Base-by-base conservation (phyloP, 306 rosid genomes). In the Cucurbita argyrosperma region DNA sequence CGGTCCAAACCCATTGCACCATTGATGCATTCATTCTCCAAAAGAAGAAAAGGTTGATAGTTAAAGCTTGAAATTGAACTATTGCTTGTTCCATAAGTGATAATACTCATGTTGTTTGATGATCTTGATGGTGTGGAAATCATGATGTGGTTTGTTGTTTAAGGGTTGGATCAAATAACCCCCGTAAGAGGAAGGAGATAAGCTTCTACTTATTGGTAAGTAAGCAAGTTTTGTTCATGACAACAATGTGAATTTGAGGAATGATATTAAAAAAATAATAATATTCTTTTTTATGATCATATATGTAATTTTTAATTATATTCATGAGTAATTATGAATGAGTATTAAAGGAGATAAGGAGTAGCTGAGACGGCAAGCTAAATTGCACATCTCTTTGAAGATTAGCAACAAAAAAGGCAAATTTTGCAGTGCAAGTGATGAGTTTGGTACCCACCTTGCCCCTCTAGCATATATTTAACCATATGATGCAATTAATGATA, bases 1-100 rank as follows among this genome's bases (percentile, higher is more conserved):
- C 0, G 98, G 98, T 81, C 98, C 98, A 52, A 93, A 93, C 59
- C 98, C 97, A 15, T 85, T 93, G 79, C 98, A 93, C 90, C 96
- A 93, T 77, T 87, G 87, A 82, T 84, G 69, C 13, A 59, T 58
- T 30, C 35, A 30, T 30, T 30, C 35, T 30, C 35, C 35, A 49
- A 46, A 74, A 60, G 43, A 54, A 71, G 45, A 21, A 67, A 59
- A 59, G 47, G 52, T 26, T 2, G 67, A 56, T 73, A 58, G 70
- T 74, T 39, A 63, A 74, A 74, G 77, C 57, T 74, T 74, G 30
- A 21, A 67, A 10, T 66, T 10, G 40, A 26, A 67, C 21, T 67
- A 21, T 67, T 64, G 40, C 21, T 37, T 37, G 40, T 56, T 38
- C 16, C 21, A 38, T 72, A 23, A 35, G 55, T 15, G 66, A 40